phyloP scores from a whole-genome alignment of 2,329 filamentous ascomycete species.

The Venturia asperata region DNA sequence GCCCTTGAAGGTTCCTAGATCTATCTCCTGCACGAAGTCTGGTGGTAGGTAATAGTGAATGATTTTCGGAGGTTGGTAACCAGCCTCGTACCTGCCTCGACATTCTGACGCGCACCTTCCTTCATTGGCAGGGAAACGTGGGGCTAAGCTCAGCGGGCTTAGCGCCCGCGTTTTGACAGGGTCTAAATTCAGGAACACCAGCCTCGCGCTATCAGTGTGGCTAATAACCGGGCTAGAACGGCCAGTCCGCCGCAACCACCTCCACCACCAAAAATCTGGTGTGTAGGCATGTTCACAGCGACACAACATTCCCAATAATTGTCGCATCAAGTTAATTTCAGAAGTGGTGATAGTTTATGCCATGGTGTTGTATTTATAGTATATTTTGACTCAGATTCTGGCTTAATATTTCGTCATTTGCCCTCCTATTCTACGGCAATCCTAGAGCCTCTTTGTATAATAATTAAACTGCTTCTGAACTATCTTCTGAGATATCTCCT shows the following conservation, averaged over 20 bases:
- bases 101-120: not conserved
- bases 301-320: not conserved
- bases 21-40: not conserved
- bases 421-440: not conserved
- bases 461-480: not conserved
- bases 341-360: not conserved
- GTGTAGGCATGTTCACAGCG: not conserved
- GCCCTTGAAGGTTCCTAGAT: not conserved
- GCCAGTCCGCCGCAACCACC: too few species aligned
- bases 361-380: not conserved
- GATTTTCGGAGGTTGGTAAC: not conserved
- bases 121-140: constrained; percentile 9
- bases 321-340: not conserved
- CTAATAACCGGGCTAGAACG: too few species aligned
- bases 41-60: not conserved
- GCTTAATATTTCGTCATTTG: not conserved
- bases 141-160: not conserved
- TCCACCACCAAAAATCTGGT: not conserved
- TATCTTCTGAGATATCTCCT: not conserved
- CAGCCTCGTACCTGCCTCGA: constrained; percentile 9
- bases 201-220: too few species aligned
- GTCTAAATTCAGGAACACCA: not conserved
- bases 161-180: not conserved
- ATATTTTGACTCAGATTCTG: too few species aligned
- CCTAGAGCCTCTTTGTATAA: not conserved